Evolutionary conservation across 371 early-diverging fungal species (phyloP).

Genomic region (Saksenaea oblongispora): DNA sequence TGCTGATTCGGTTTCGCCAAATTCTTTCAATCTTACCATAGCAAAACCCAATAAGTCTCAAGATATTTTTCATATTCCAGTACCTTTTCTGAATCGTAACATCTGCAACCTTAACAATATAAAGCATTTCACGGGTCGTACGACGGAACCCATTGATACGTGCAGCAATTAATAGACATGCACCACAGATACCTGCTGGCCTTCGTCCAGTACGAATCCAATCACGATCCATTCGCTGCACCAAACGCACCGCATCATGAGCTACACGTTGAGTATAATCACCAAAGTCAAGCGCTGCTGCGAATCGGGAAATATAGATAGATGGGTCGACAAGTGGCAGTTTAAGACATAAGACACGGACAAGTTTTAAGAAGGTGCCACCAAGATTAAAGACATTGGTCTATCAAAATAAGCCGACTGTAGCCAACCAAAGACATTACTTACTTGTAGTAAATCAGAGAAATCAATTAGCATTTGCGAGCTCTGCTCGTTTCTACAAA

Average conservation of each 20-base stretch:
- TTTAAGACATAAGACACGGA: conserved; percentile 69
- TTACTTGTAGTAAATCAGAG: conserved; percentile 81
- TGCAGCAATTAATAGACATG: conserved; percentile 93
- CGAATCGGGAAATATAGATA: conserved; percentile 95
- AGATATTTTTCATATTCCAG: background rate
- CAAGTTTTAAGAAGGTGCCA: conserved; percentile 87
- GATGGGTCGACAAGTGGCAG: conserved; percentile 97
- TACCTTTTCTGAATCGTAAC: conserved; percentile 86
- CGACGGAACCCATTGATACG: conserved; percentile 94
- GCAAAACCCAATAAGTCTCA: background rate
- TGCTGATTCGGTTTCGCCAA: conserved; percentile 86
- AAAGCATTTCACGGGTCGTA: conserved; percentile 86
- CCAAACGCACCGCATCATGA: conserved; percentile 84
- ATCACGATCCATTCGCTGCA: conserved; percentile 97
- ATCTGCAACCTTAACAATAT: conserved; percentile 93
- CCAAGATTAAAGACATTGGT: conserved; percentile 95
- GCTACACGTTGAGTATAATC: conserved; percentile 83
- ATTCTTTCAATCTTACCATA: conserved; percentile 78
- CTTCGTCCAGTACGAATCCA: conserved; percentile 98
- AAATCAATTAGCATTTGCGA: conserved; percentile 99
- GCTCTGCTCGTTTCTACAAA: conserved; percentile 90
- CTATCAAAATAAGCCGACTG: conserved; percentile 24
- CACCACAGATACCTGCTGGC: conserved; percentile 99
- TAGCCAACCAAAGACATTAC: background rate
- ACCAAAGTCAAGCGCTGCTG: conserved; percentile 91